Percentiles rank a stretch among this genome's conserved stretches.
phyloP scores from a whole-genome alignment of 1,139 yeast genomes.

The Martiniozyma asiatica region DNA sequence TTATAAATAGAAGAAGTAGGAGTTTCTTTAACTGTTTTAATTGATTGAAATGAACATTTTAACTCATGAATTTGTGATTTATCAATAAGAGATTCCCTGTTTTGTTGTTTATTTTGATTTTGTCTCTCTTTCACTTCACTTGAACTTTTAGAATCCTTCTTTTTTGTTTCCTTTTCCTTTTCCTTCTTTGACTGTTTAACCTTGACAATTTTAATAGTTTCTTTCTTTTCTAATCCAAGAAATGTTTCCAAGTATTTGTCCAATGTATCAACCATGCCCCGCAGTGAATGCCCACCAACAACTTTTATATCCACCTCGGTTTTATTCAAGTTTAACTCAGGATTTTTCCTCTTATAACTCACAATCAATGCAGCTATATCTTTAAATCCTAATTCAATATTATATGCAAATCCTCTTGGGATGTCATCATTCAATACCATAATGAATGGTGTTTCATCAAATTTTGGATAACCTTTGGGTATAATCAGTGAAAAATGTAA shows the following conservation, averaged over 20 bases:
- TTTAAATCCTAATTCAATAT: conserved; percentile 54
- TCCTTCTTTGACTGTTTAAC: conserved; percentile 5
- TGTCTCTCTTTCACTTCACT: conserved; percentile 2
- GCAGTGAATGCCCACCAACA: conserved; percentile 33
- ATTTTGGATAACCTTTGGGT: conserved; percentile 45
- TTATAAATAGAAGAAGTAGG: conserved; percentile 4
- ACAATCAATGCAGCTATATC: conserved; percentile 38
- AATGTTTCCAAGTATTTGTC: conserved; percentile 49
- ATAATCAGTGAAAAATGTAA: conserved; percentile 41
- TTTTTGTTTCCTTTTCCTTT: conserved; percentile 2
- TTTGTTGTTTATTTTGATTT: not conserved
- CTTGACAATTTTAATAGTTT: conserved; percentile 39
- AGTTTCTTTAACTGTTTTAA: conserved; percentile 3
- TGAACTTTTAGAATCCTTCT: no score
- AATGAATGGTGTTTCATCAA: conserved; percentile 25
- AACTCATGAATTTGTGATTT: conserved; percentile 2
- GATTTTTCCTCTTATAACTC: conserved; percentile 26
- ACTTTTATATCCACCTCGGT: no score
- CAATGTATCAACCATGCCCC: conserved; percentile 42
- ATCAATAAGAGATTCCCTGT: conserved; percentile 5
- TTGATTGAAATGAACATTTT: conserved; percentile 1
- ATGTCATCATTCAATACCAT: conserved; percentile 53
- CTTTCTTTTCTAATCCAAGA: conserved; percentile 45
- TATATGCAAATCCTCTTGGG: conserved; percentile 60
- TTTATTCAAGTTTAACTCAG: conserved; percentile 3